Evolutionary conservation across 2,329 filamentous ascomycete genomes (phyloP).

Genomic region (Plectosphaerella sp.): DNA sequence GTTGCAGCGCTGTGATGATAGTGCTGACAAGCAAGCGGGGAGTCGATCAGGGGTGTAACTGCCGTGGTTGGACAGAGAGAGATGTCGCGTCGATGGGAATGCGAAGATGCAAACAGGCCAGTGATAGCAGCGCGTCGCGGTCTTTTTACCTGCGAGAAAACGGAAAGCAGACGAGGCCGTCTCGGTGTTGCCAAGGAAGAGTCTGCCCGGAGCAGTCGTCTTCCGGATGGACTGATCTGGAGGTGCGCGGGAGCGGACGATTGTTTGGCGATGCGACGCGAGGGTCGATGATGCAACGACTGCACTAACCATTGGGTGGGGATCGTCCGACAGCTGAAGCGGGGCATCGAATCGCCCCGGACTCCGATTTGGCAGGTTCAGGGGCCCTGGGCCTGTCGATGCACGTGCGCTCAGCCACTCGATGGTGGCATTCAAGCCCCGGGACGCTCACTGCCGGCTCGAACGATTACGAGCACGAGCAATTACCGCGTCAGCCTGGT

Average conservation of each 20-base stretch:
- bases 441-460: background rate
- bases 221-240: slow-evolving; percentile 21
- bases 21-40: background rate
- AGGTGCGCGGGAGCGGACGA: background rate
- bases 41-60: no score
- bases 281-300: background rate
- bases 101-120: background rate
- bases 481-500: background rate
- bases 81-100: no score
- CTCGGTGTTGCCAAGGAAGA: background rate
- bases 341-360: background rate
- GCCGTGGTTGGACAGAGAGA: no score
- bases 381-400: no score
- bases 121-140: background rate
- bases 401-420: no score
- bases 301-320: background rate
- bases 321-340: background rate
- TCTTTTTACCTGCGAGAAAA: background rate
- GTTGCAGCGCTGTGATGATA: background rate
- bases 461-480: background rate
- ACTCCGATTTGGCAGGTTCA: no score
- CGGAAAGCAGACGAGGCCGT: no score
- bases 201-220: slow-evolving; percentile 13
- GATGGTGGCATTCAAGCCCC: background rate
- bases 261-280: background rate